Evolutionary conservation across 169 alveolate genomes (phyloP), one percentile per base, ranked within the genome.

Genomic region (Plasmodium ovale): DNA sequence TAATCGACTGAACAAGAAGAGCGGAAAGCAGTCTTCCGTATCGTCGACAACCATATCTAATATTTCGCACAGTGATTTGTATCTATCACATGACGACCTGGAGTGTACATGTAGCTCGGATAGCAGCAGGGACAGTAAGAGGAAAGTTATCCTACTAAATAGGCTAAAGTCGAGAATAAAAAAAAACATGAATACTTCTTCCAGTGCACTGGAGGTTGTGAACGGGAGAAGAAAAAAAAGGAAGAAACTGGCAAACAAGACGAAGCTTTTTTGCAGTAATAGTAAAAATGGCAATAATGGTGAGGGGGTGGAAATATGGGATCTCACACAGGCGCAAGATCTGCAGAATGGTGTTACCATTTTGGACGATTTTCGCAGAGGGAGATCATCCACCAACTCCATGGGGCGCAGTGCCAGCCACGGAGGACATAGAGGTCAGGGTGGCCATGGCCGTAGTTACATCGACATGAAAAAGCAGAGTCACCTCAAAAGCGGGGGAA

Each of bases 1-100:
- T 21, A 77, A 77, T 23, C 25, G 19, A 23, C 1, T 33, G 51
- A 51, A 44, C 27, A 39, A 72, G 10, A 25, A 23, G 1, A n/a
- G 21, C 29, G 35, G 14, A 14, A 53, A 31, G 44, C 37, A 16
- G 0, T 60, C 7, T 53, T 14, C 88, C 14, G 12, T 25, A 14
- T 74, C 88, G 9, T 77, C 88, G 37, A 72, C 87, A n/a, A 60
- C 88, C 39, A 29, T 29, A n/a, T 77, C 88, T 1, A 60, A 77
- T 35, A 44, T 77, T 6, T 77, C 77, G 4, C 33, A 77, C 7
- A 60, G 88, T 25, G 88, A 77, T 64, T 23, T 77, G 21, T 77
- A 60, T 37, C 16, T 77, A 29, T 77, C 88, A 10, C 39, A 77
- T 37, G 88, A 77, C 35, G 88, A 77, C 6, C 9, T 62, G 16